Base-by-base conservation (phyloP, 2,329 filamentous ascomycete species). In the Ophiosphaerella herpotricha region DNA sequence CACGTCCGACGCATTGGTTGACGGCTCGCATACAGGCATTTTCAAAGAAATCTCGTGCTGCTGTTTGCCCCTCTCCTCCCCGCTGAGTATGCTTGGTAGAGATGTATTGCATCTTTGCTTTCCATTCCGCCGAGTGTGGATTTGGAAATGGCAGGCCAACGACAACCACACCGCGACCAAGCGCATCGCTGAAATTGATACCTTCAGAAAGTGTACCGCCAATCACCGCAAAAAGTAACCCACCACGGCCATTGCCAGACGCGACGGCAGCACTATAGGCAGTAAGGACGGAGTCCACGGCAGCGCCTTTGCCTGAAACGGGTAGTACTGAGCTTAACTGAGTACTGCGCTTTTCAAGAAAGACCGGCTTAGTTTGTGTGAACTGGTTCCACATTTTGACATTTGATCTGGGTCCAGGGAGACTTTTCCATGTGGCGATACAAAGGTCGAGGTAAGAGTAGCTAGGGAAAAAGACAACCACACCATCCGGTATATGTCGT, bases 1-100 rank as follows among this genome's bases (percentile, higher is more conserved):
- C 94, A 50, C 94, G 81, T 1, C 94, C 94, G 60, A 99, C 92
- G 67, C 90, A 94, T 77, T 99, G 94, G 71, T 99, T 99, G 4
- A 99, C 94, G 4, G 92, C 91, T 34, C 94, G 82, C 92, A 99
- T 97, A 71, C 92, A 97, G 0, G 90, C 85, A 68, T 97, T 97
- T 71, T 97, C 91, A 68, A 95, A 96, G 67, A 90, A 96, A 53
- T 93, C 89, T 44, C 87, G 78, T 2, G 88, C 86, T 4, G 86
- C 77, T 26, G 58, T 64, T 46, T 72, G 60, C 0, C 76, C 78
- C 47, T 71, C 75, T 34, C 65, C 71, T 24, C 68, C 69, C 52
- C 57, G 66, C 13, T 50, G 52, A n/a, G 52, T 45, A 14, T 78
- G 77, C 57, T 80, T 85, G 0, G 83, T 77, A 64, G 96, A 90